Evolutionary conservation across 208 protist species (phyloP).

Genomic region (Leishmania arabica): DNA sequence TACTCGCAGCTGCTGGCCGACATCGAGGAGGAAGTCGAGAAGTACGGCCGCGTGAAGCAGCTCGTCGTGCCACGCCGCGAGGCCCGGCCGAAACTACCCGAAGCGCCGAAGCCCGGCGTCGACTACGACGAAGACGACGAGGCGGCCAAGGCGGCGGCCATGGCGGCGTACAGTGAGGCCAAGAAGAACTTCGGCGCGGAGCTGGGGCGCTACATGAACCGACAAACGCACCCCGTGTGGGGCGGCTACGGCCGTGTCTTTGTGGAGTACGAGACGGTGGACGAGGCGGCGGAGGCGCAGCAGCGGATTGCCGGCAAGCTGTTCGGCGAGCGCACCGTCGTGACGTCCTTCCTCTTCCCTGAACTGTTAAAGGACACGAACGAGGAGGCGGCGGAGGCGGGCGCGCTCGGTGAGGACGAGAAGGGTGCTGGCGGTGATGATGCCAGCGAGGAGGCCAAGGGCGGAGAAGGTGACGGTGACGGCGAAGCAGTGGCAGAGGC

Average conservation of each 20-base stretch:
- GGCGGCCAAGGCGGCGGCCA: conserved; percentile 34
- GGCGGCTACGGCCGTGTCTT: conserved; percentile 86
- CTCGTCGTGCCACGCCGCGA: conserved; percentile 81
- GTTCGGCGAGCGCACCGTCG: conserved; percentile 85
- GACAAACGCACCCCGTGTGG: conserved; percentile 81
- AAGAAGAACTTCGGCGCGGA: conserved; percentile 54
- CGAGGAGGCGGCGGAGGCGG: conserved; percentile 17
- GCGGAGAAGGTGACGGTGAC: not conserved
- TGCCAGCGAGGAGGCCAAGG: conserved; percentile 1
- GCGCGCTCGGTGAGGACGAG: conserved; percentile 19
- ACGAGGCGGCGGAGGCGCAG: conserved; percentile 85
- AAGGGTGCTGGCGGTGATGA: conserved; percentile 2
- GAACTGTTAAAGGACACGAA: conserved; percentile 68
- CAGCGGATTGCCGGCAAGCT: conserved; percentile 78
- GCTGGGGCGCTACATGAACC: conserved; percentile 58
- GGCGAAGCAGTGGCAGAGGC: not conserved
- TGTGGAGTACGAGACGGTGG: conserved; percentile 86
- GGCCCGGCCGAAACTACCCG: conserved; percentile 59
- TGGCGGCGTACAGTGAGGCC: conserved; percentile 41
- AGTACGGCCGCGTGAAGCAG: conserved; percentile 75
- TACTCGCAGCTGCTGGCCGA: conserved; percentile 73
- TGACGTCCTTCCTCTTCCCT: conserved; percentile 90
- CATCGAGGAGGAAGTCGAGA: conserved; percentile 85
- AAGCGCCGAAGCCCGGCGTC: conserved; percentile 41
- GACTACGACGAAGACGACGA: conserved; percentile 32